Percentiles rank a stretch among this genome's conserved stretches.
These are phyloP conservation scores for Mycotypha africana DNA, from an alignment of 371 early-diverging fungal species.

Conservation along the genomic window DNA sequence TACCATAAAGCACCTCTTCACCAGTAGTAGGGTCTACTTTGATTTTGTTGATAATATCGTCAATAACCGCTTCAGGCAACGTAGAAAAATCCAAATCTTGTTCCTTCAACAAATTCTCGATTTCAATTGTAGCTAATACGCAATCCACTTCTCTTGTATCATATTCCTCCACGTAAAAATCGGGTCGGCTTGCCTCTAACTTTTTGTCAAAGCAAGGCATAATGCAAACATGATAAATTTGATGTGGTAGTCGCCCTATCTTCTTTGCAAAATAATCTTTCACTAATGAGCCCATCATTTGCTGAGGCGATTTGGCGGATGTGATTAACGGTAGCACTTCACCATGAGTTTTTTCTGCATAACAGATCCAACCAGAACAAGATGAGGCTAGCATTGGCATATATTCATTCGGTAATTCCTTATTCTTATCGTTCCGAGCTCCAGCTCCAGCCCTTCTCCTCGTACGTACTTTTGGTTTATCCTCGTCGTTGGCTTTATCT, in stretches of 20 bases:
- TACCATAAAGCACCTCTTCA: slow-evolving; percentile 45
- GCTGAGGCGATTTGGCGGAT: slow-evolving; percentile 90
- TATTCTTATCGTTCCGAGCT: slow-evolving; percentile 13
- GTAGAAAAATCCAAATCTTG: slow-evolving; percentile 41
- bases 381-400: slow-evolving; percentile 79
- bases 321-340: slow-evolving; percentile 80
- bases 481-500: slow-evolving; percentile 16
- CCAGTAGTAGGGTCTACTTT: slow-evolving; percentile 34
- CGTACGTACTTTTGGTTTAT: slow-evolving; percentile 16
- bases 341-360: slow-evolving; percentile 97
- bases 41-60: slow-evolving; percentile 50
- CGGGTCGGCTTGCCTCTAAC: slow-evolving; percentile 89
- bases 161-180: slow-evolving; percentile 79
- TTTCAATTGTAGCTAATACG: slow-evolving; percentile 84
- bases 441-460: slow-evolving; percentile 17
- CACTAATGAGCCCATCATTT: slow-evolving; percentile 89
- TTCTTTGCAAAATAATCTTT: slow-evolving; percentile 74
- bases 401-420: slow-evolving; percentile 6
- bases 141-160: slow-evolving; percentile 90
- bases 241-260: slow-evolving; percentile 60
- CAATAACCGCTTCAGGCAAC: slow-evolving; percentile 48
- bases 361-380: slow-evolving; percentile 96
- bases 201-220: slow-evolving; percentile 99
- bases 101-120: slow-evolving; percentile 79
- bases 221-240: slow-evolving; percentile 86